Conservation (phyloP, 2,329 filamentous ascomycete genomes). For the Rhinocladiella mackenziei region DNA sequence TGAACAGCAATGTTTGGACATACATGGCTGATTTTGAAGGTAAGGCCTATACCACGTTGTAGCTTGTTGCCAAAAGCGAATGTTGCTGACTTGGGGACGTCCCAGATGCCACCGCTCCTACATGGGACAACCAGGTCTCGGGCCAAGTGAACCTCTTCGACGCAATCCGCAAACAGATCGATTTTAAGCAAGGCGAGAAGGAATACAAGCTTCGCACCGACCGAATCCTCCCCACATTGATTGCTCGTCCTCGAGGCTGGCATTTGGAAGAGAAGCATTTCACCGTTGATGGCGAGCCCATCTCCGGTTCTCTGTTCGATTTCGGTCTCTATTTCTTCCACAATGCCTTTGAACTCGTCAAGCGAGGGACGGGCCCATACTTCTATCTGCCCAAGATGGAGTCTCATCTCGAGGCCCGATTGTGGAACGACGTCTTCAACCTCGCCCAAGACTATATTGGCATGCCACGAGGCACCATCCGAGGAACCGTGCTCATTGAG, state of each 20-base stretch:
- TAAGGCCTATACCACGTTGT: no score
- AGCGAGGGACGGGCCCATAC: constrained; percentile 83
- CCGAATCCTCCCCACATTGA: constrained; percentile 79
- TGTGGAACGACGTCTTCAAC: constrained; percentile 99
- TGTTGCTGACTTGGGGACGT: no score
- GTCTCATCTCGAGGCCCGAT: constrained; percentile 89
- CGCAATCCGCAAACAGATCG: constrained; percentile 85
- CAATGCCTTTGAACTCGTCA: constrained; percentile 85
- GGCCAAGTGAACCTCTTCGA: constrained; percentile 98
- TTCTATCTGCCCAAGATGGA: constrained; percentile 99
- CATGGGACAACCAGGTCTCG: constrained; percentile 99
- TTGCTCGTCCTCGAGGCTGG: constrained; percentile 93
- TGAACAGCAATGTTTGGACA: constrained; percentile 95
- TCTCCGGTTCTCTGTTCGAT: constrained; percentile 89
- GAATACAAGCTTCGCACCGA: constrained; percentile 97
- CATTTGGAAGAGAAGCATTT: constrained; percentile 98
- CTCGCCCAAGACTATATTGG: constrained; percentile 88
- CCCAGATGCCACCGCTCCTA: constrained; percentile 88
- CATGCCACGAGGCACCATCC: constrained; percentile 85
- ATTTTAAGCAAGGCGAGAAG: constrained; percentile 93
- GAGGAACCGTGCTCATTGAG: constrained; percentile 93
- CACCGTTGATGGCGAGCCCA: constrained; percentile 89
- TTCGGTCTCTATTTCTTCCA: constrained; percentile 99
- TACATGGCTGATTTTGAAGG: constrained; percentile 99
- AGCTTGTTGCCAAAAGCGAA: no score